Percentiles rank a stretch among this genome's conserved stretches.
Conservation (phyloP, 140 eudicot species). For the Oenanthe javanica region DNA sequence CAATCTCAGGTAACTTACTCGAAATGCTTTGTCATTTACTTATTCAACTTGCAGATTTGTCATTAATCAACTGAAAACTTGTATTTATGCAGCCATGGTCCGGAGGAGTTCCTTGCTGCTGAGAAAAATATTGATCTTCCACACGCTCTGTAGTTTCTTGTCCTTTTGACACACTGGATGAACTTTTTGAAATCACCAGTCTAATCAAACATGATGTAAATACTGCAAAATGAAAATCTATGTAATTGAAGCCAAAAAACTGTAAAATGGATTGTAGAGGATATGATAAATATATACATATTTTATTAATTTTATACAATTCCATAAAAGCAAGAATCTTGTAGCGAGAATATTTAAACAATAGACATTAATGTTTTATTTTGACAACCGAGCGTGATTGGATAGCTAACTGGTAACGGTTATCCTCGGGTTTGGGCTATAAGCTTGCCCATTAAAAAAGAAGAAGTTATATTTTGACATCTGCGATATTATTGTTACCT, state of each 20-base stretch:
- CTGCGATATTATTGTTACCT: neutral
- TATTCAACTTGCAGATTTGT: no score
- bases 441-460: no score
- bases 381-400: no score
- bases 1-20: conserved; percentile 62
- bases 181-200: neutral
- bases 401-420: no score
- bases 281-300: neutral
- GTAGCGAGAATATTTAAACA: neutral
- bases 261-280: neutral
- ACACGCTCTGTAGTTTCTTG: conserved; percentile 31
- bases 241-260: neutral
- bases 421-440: no score
- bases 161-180: neutral
- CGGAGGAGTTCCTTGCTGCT: conserved; percentile 42
- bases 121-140: conserved; percentile 57
- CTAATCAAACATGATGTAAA: conserved; percentile 3
- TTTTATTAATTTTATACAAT: neutral
- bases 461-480: neutral
- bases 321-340: neutral
- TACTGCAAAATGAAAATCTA: neutral
- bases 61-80: conserved; percentile 1
- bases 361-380: no score
- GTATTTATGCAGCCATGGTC: conserved; percentile 63
- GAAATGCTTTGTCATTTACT: neutral